Base-by-base conservation (phyloP, 2,329 filamentous ascomycete species). In the Dothidotthia symphoricarpi region DNA sequence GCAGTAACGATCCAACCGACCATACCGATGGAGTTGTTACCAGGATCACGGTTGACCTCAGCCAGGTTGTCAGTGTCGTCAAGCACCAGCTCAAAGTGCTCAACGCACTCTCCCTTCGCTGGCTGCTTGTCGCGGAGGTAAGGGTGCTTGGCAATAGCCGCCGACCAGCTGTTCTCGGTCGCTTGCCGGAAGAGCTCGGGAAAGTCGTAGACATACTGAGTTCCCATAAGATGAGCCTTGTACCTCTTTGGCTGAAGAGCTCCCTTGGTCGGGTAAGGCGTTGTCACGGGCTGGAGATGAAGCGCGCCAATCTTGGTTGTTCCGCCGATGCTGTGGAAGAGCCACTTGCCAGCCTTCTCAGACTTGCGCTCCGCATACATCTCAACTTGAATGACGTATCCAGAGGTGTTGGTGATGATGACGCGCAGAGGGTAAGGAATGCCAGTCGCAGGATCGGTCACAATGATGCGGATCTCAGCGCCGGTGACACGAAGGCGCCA, bases 201-300 rank as follows among this genome's bases (percentile, higher is more conserved):
- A 85, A 98, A 98, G 71, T 98, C 93, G 68, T 98, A 98, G 37
- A 97, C 93, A 67, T 96, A 98, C 72, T 98, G 93, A 17, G 93
- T 98, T 50, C 93, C 93, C 90, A 98, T 96, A 47, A 97, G 76
- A 68, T 98, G 93, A 54, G 93, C 93, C 84, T 95, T 96, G 83
- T 98, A 97, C 58, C 93, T 83, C 83, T 97, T 97, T 47, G 93
- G 93, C 74, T 98, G 93, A 45, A 98, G 80, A 77, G 90, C 95
- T 71, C 96, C 94, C 82, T 98, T 98, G 63, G 91, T 96, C 25
- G 91, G 85, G 70, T 98, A 98, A 15, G 93, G 89, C 3, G 89
- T 90, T 29, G 83, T 86, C 51, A 97, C 90, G 4, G 90, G 82
- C 63, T 94, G 81, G 69, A 98, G 73, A 66, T 98, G 93, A 84